Conservation (phyloP, 495 filamentous ascomycete genomes). For the Podospora pseudocomata region DNA sequence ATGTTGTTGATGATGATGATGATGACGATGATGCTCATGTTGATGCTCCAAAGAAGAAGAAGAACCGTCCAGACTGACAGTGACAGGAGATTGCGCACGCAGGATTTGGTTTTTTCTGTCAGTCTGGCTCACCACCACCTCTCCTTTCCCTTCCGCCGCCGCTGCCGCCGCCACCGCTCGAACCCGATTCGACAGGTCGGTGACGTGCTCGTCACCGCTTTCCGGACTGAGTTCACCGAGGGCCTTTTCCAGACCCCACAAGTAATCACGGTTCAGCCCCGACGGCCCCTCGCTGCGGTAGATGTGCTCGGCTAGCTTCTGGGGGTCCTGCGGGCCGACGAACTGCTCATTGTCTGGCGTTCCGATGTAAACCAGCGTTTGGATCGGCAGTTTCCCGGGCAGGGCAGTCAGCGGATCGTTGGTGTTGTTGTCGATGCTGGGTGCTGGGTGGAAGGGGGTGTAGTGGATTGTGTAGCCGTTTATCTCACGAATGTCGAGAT, state of each 20-base stretch:
- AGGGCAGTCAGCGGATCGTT: conserved; percentile 12
- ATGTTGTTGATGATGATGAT: not conserved
- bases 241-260: conserved; percentile 75
- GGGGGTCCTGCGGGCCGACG: conserved; percentile 72
- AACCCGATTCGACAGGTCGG: conserved; percentile 55
- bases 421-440: conserved; percentile 22
- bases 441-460: conserved; percentile 69
- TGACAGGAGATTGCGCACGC: conserved; percentile 26
- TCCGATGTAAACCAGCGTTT: conserved; percentile 84
- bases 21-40: conserved; percentile 19
- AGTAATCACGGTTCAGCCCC: conserved; percentile 87
- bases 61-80: conserved; percentile 10
- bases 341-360: conserved; percentile 94
- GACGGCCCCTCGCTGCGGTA: conserved; percentile 72
- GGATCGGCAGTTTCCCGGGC: conserved; percentile 29
- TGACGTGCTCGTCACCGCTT: conserved; percentile 81
- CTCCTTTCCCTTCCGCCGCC: conserved; percentile 30
- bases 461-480: conserved; percentile 93
- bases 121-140: conserved; percentile 19
- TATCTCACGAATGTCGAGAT: conserved; percentile 95
- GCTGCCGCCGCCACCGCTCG: conserved; percentile 42
- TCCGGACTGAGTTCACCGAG: conserved; percentile 71
- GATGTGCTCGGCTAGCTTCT: conserved; percentile 82
- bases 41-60: conserved; percentile 12
- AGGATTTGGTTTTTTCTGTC: conserved; percentile 18